Conservation (phyloP, 495 filamentous ascomycete genomes). For the Melanomma pulvis-pyrius region DNA sequence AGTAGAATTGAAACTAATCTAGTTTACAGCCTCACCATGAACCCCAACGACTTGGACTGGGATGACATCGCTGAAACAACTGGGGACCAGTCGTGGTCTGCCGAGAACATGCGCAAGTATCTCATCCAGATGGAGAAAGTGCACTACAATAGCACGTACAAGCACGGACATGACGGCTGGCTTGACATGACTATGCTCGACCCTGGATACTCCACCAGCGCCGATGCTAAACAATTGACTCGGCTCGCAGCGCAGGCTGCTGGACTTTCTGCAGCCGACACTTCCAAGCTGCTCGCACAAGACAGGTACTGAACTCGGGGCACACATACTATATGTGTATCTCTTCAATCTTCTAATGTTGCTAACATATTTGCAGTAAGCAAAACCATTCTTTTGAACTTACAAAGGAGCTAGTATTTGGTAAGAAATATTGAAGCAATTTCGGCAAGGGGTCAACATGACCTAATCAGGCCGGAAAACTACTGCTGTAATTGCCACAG, state of each 20-base stretch:
- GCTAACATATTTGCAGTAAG: no score
- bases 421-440: no score
- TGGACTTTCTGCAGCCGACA: constrained; percentile 5
- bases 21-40: constrained; percentile 40
- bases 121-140: constrained; percentile 36
- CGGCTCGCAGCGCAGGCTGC: constrained; percentile 16
- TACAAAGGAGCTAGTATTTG: no score
- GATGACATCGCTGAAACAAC: constrained; percentile 52
- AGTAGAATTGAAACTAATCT: not conserved
- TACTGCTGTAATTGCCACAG: no score
- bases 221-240: constrained; percentile 8
- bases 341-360: no score
- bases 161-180: constrained; percentile 27
- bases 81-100: constrained; percentile 52
- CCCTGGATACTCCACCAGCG: constrained; percentile 11
- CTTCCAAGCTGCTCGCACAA: constrained; percentile 3
- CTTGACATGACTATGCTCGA: constrained; percentile 29
- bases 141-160: constrained; percentile 29
- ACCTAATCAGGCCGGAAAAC: no score
- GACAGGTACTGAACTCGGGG: no score
- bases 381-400: no score
- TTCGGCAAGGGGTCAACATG: no score
- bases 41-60: constrained; percentile 51
- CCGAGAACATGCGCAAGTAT: constrained; percentile 52
- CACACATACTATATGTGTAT: no score